These are phyloP conservation scores for Cylindrodendrum hubeiense DNA, from an alignment of 2,329 filamentous ascomycete genomes.

Conservation along the genomic window DNA sequence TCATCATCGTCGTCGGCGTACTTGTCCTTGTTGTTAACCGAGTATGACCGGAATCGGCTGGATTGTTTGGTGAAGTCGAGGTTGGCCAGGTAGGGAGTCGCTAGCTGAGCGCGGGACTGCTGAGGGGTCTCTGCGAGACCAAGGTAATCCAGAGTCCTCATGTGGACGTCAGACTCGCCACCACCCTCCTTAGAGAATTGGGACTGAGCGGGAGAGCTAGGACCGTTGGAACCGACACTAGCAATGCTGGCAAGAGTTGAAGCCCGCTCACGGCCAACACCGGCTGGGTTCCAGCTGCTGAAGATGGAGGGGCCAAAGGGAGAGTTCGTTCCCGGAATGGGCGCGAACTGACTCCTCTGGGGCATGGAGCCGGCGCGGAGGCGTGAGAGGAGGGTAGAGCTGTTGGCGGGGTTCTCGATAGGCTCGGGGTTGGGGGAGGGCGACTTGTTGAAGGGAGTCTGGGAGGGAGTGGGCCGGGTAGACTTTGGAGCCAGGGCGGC, in stretches of 20 bases:
- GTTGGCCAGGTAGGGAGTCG: constrained; percentile 80
- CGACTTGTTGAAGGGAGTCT: constrained; percentile 83
- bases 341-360: constrained; percentile 80
- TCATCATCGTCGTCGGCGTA: constrained; percentile 92
- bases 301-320: constrained; percentile 94
- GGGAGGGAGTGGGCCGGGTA: constrained; percentile 86
- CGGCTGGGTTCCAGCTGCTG: constrained; percentile 81
- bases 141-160: constrained; percentile 94
- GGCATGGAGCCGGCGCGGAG: constrained; percentile 95
- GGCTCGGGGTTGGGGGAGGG: constrained; percentile 67
- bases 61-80: constrained; percentile 81
- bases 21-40: constrained; percentile 98
- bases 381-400: constrained; percentile 83
- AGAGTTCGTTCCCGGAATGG: constrained; percentile 65
- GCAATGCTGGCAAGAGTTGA: constrained; percentile 86
- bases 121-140: constrained; percentile 95
- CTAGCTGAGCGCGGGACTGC: constrained; percentile 78
- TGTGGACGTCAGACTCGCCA: constrained; percentile 86
- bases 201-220: constrained; percentile 87
- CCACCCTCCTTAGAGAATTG: constrained; percentile 87
- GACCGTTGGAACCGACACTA: constrained; percentile 91
- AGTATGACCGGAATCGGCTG: constrained; percentile 95
- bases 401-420: constrained; percentile 62
- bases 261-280: constrained; percentile 80
- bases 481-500: constrained; percentile 78